Evolutionary conservation across 768 basidiomycete genomes (phyloP).

Genomic region (Hygrophoropsis aurantiaca): DNA sequence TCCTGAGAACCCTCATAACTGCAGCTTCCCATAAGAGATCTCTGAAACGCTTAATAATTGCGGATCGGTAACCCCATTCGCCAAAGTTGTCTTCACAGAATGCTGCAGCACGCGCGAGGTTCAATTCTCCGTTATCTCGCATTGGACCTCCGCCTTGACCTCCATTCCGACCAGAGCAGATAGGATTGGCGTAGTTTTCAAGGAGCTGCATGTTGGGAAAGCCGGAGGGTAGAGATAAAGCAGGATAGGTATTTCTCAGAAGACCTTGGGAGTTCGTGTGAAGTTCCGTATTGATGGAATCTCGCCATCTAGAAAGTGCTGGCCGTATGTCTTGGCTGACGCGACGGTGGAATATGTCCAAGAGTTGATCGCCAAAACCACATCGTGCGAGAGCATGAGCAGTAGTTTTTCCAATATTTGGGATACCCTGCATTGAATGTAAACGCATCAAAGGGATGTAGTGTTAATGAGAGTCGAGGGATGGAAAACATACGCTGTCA

Average conservation of each 20-base stretch:
- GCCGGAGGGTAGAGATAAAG: constrained; percentile 11
- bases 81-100: constrained; percentile 27
- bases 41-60: constrained; percentile 20
- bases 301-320: constrained; percentile 24
- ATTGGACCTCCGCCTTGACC: constrained; percentile 13
- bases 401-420: constrained; percentile 14
- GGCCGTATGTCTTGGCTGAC: constrained; percentile 7
- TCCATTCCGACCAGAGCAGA: constrained; percentile 14
- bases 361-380: constrained; percentile 26
- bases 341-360: constrained; percentile 15
- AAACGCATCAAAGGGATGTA: no score
- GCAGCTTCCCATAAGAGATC: constrained; percentile 20
- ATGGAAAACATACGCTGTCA: constrained; percentile 16
- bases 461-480: no score
- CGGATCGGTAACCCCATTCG: constrained; percentile 21
- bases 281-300: constrained; percentile 20
- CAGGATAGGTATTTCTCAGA: constrained; percentile 10
- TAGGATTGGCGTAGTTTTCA: constrained; percentile 20
- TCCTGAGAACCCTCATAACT: constrained; percentile 18
- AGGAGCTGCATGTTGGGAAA: constrained; percentile 21
- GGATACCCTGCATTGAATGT: constrained; percentile 10
- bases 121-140: constrained; percentile 18
- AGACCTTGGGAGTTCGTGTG: constrained; percentile 22
- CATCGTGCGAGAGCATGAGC: constrained; percentile 23
- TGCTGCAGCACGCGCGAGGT: constrained; percentile 16